Conservation (phyloP, 805 yeast genomes). For the Deakozyma indianensis region DNA sequence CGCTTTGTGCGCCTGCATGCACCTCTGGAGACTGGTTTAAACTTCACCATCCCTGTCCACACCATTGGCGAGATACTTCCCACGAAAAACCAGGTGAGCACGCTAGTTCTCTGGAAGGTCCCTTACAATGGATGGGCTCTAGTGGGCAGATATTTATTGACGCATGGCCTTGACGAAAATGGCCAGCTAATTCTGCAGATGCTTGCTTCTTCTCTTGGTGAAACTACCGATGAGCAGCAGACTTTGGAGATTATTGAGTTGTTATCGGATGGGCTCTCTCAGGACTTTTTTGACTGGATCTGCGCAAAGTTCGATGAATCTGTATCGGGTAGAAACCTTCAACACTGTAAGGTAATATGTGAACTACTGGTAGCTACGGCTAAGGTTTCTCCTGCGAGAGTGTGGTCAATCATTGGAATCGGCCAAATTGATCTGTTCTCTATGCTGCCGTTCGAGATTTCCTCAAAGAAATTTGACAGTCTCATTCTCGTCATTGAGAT, state of each 20-base stretch:
- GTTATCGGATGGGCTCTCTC: not conserved
- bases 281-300: not conserved
- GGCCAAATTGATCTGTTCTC: not conserved
- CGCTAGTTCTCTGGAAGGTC: not conserved
- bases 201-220: not conserved
- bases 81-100: not conserved
- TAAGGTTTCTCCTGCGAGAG: not conserved
- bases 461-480: not conserved
- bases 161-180: not conserved
- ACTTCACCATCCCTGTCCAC: not conserved
- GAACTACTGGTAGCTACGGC: not conserved
- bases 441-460: not conserved
- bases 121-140: constrained; percentile 1
- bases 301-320: not conserved
- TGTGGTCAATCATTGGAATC: not conserved
- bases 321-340: not conserved
- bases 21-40: not conserved
- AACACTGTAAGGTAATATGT: not conserved
- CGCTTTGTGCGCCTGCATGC: not conserved
- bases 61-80: not conserved
- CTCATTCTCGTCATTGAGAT: not conserved
- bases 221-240: not conserved
- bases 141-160: not conserved
- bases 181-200: not conserved
- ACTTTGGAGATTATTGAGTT: not conserved